phyloP scores from a whole-genome alignment of 1,284 basidiomycete species.

The Bjerkandera adusta region DNA sequence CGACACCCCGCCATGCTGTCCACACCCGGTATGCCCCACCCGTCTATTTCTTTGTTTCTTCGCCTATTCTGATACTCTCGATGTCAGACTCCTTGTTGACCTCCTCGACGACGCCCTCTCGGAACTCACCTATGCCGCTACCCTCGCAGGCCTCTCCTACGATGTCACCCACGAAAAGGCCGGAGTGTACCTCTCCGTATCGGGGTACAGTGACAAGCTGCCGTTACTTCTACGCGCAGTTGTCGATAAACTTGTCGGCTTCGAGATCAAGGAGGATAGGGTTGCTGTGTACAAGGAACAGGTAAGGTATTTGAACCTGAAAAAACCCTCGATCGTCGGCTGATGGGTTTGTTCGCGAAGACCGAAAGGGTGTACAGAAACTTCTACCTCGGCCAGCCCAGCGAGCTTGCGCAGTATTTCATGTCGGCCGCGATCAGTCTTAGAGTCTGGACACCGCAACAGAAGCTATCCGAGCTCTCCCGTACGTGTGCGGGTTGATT shows the following conservation, averaged over 20 bases:
- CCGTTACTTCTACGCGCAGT: conserved; percentile 44
- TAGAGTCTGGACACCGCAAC: conserved; percentile 25
- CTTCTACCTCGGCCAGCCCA: conserved; percentile 30
- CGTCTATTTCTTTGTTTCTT: conserved; percentile 22
- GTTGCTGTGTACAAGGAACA: conserved; percentile 28
- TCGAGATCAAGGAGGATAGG: conserved; percentile 21
- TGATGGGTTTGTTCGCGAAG: conserved; percentile 16
- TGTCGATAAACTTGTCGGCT: conserved; percentile 20
- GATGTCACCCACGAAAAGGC: conserved; percentile 42
- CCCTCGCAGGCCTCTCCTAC: conserved; percentile 63
- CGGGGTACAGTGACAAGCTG: conserved; percentile 71
- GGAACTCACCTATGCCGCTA: conserved; percentile 56
- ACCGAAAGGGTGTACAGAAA: conserved; percentile 26
- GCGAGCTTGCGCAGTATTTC: conserved; percentile 22
- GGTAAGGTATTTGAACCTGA: conserved; percentile 20
- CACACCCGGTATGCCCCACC: conserved; percentile 21
- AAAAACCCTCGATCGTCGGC: no score
- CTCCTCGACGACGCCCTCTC: conserved; percentile 32
- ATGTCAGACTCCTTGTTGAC: conserved; percentile 25
- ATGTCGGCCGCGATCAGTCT: conserved; percentile 21
- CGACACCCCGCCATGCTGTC: conserved; percentile 26
- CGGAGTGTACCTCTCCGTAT: conserved; percentile 44
- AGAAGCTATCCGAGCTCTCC: conserved; percentile 25
- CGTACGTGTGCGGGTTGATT: conserved; percentile 15
- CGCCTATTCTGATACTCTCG: conserved; percentile 45